Evolutionary conservation across 352 stramenopile species (phyloP), one percentile per base, ranked within the genome.

Genomic region (Peronospora belbahrii): DNA sequence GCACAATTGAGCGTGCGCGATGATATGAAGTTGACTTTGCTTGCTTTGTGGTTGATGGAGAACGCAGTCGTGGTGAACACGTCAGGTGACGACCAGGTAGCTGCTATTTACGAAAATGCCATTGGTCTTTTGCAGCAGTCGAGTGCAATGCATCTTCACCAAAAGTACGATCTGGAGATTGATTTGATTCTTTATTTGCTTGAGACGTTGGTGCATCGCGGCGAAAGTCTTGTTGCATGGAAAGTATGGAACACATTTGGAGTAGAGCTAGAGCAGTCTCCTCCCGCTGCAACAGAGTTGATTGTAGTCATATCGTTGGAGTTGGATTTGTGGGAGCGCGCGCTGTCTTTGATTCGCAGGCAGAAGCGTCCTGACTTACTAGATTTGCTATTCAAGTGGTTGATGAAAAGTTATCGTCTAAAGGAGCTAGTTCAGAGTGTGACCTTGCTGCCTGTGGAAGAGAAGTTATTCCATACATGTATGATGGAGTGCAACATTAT

Each of bases 201-300:
- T 3, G 76, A 91, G 49, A 88, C 79, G 9, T 57, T 91, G 35
- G 74, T 88, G 15, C 76, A 91, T 38, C 68, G 76, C 6, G 73
- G 74, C 24, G 74, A 88, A 44, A 84, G 71, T 50, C 53, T 83
- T 18, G 68, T 88, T 17, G 80, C 76, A 17, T 91, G 80, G 80
- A 87, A 91, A 55, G 72, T 91, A n/a, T 88, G 76, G 80, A 87
- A 76, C 24, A 79, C 73, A 4, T 91, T 88, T 44, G 74, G 74
- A 4, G 61, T 88, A 11, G 66, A 86, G 23, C 48, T 89, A 13
- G 46, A 56, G 8, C 39, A 69, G n/a, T 62, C 70, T 36, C 64
- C 71, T 6, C 33, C 64, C 13, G 65, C 72, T 8, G 66, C 72
- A 17, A 85, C 73, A 0, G 80, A 88, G 17, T 65, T 87, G n/a